phyloP scores from a whole-genome alignment of 2,329 filamentous ascomycete species.

The Sclerotinia subarctica region DNA sequence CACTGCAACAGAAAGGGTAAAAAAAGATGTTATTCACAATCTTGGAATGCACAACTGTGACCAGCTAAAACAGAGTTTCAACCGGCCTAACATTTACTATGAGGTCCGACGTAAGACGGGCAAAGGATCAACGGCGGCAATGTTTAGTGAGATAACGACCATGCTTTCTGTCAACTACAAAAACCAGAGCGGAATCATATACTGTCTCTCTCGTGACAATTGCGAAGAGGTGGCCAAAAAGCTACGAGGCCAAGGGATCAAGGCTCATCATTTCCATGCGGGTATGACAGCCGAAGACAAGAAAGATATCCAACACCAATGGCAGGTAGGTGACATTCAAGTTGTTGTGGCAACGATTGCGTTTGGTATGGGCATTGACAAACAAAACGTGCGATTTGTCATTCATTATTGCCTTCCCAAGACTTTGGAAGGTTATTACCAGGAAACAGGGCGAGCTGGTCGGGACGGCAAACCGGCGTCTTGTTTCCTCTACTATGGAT shows the following conservation, averaged over 20 bases:
- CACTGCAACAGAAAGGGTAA: constrained; percentile 90
- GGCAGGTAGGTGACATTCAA: constrained; percentile 77
- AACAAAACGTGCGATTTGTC: constrained; percentile 92
- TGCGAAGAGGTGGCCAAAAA: constrained; percentile 77
- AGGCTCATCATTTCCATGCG: constrained; percentile 83
- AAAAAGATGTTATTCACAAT: constrained; percentile 86
- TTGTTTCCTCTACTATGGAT: constrained; percentile 88
- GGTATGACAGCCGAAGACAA: constrained; percentile 68
- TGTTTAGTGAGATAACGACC: constrained; percentile 51
- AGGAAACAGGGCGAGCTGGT: constrained; percentile 93
- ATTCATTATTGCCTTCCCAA: constrained; percentile 92
- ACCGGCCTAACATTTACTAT: constrained; percentile 90
- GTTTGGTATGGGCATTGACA: constrained; percentile 99
- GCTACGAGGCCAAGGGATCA: constrained; percentile 62
- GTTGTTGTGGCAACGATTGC: constrained; percentile 98
- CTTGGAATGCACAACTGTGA: constrained; percentile 75
- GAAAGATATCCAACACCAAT: constrained; percentile 67
- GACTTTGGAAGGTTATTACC: constrained; percentile 95
- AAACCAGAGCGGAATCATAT: constrained; percentile 82
- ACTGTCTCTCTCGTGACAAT: constrained; percentile 80
- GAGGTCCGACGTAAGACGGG: constrained; percentile 62
- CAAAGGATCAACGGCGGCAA: constrained; percentile 34
- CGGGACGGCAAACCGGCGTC: constrained; percentile 83
- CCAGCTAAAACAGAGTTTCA: constrained; percentile 89
- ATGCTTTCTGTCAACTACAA: constrained; percentile 68